phyloP scores from a whole-genome alignment of 2,329 filamentous ascomycete species.

The Plectosphaerella sp. region DNA sequence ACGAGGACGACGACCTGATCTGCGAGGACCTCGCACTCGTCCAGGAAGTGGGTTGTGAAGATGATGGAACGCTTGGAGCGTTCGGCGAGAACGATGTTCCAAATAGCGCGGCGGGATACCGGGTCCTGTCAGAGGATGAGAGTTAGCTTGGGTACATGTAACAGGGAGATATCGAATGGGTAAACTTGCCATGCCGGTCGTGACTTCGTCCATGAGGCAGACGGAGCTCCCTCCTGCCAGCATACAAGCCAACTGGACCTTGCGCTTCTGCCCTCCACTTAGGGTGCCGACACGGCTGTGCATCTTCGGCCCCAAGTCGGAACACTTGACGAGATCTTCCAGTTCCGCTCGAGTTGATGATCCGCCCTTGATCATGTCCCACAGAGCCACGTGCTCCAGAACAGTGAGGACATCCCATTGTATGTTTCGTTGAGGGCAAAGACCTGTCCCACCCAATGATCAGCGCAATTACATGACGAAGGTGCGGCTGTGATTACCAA shows the following conservation, averaged over 20 bases:
- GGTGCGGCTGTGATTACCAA: constrained; percentile 23
- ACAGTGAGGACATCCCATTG: constrained; percentile 71
- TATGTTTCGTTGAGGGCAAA: constrained; percentile 73
- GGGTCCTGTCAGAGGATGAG: constrained; percentile 43
- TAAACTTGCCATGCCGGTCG: constrained; percentile 50
- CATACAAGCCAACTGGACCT: constrained; percentile 74
- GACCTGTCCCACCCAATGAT: constrained; percentile 39
- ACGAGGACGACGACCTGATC: constrained; percentile 68
- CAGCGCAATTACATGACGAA: background rate
- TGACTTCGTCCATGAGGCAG: constrained; percentile 72
- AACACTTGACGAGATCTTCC: constrained; percentile 47
- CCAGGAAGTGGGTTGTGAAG: constrained; percentile 69
- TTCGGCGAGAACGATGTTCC: constrained; percentile 62
- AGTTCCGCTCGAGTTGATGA: constrained; percentile 39
- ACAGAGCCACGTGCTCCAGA: constrained; percentile 64
- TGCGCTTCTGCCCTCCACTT: constrained; percentile 74
- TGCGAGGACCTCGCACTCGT: constrained; percentile 67
- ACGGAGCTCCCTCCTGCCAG: constrained; percentile 69
- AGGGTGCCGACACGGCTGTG: constrained; percentile 61
- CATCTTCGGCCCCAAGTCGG: constrained; percentile 56
- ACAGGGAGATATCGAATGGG: background rate
- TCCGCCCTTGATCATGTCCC: constrained; percentile 61
- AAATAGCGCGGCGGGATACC: constrained; percentile 46
- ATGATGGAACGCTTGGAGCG: constrained; percentile 63
- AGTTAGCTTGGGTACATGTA: background rate